These are phyloP conservation scores for Pseudopithomyces chartarum DNA, from an alignment of 2,329 filamentous ascomycete species.

Conservation along the genomic window DNA sequence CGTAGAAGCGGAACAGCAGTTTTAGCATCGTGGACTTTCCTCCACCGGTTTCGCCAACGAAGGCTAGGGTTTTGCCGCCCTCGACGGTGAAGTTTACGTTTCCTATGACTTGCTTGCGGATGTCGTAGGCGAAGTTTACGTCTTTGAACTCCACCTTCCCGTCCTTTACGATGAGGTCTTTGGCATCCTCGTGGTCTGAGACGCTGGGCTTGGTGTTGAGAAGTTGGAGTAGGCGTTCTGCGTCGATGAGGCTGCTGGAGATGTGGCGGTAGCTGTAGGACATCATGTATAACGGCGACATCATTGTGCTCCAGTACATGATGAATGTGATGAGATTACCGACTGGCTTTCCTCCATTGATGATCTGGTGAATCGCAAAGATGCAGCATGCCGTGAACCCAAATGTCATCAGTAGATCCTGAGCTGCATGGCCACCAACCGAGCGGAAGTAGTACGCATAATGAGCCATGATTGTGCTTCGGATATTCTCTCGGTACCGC, in stretches of 20 bases:
- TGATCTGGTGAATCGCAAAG: constrained; percentile 60
- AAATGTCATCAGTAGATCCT: constrained; percentile 54
- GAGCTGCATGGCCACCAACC: constrained; percentile 44
- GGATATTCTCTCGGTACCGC: constrained; percentile 52
- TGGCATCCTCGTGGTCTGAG: constrained; percentile 45
- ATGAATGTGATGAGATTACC: constrained; percentile 69
- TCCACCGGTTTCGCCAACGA: constrained; percentile 66
- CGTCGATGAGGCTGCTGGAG: constrained; percentile 64
- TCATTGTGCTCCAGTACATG: constrained; percentile 63
- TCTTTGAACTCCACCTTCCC: constrained; percentile 61
- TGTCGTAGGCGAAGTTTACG: constrained; percentile 62
- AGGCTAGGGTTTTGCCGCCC: constrained; percentile 62
- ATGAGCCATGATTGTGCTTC: constrained; percentile 42
- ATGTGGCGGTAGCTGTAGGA: constrained; percentile 56
- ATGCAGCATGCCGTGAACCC: constrained; percentile 57
- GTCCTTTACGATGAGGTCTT: constrained; percentile 49
- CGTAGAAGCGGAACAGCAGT: constrained; percentile 65
- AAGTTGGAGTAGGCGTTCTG: constrained; percentile 64
- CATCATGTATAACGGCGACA: constrained; percentile 56
- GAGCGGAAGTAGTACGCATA: constrained; percentile 40
- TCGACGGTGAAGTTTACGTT: constrained; percentile 55
- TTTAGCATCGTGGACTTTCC: constrained; percentile 68
- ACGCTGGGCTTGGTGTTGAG: constrained; percentile 64
- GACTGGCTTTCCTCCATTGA: constrained; percentile 54
- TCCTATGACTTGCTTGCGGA: constrained; percentile 56